Conservation (phyloP, 2,329 filamentous ascomycete species). For the Hypoxylon sp. region DNA sequence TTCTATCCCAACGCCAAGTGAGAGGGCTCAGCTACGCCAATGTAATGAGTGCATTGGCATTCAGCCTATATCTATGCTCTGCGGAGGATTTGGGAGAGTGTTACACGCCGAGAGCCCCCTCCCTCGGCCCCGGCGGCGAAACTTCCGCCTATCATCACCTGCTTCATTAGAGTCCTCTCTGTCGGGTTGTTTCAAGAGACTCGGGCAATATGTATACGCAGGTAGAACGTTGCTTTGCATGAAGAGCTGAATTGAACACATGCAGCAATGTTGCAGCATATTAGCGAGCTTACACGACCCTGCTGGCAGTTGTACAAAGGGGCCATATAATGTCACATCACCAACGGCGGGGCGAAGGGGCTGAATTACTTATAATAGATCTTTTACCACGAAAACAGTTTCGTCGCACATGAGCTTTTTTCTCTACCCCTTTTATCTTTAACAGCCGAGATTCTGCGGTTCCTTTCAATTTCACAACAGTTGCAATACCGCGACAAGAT, state of each 20-base stretch:
- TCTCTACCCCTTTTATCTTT: no score
- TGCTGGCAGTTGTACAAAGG: not conserved
- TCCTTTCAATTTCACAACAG: not conserved
- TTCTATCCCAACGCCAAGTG: not conserved
- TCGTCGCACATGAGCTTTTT: not conserved
- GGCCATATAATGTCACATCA: not conserved
- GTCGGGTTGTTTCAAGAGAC: not conserved
- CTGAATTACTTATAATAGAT: not conserved
- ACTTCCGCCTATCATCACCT: not conserved
- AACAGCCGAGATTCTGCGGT: not conserved
- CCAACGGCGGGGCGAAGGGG: not conserved
- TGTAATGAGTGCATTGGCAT: not conserved
- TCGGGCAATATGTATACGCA: not conserved
- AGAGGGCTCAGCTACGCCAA: not conserved
- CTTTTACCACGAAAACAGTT: not conserved
- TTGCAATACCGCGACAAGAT: not conserved
- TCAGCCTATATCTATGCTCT: not conserved
- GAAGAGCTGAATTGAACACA: not conserved
- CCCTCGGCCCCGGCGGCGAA: no score
- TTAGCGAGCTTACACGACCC: not conserved
- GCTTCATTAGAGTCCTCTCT: not conserved
- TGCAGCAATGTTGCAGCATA: not conserved
- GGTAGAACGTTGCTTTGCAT: not conserved
- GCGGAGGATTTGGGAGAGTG: not conserved
- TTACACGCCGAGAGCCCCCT: not conserved